Evolutionary conservation across 805 yeast genomes (phyloP).

Genomic region (Wickerhamomyces hampshirensis): DNA sequence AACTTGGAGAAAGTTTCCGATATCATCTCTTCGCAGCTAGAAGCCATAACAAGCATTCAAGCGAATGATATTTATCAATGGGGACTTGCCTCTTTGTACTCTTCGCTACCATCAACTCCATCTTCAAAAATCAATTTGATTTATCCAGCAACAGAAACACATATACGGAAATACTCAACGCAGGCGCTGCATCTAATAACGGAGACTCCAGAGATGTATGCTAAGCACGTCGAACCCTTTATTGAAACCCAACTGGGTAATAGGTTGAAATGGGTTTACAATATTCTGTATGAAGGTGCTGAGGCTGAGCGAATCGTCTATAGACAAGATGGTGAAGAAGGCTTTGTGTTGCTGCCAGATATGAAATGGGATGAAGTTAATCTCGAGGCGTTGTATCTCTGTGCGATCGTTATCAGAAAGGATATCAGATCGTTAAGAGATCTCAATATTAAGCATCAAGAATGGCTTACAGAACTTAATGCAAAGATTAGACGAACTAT

Average conservation of each 20-base stretch:
- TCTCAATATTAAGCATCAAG: conserved; percentile 51
- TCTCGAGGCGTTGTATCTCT: conserved; percentile 66
- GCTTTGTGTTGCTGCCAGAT: conserved; percentile 82
- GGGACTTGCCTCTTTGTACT: conserved; percentile 55
- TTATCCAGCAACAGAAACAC: conserved; percentile 86
- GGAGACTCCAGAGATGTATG: conserved; percentile 81
- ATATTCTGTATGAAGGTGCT: conserved; percentile 74
- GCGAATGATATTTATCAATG: conserved; percentile 81
- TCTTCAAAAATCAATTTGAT: conserved; percentile 71
- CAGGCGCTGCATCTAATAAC: conserved; percentile 56
- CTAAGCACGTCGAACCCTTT: conserved; percentile 61
- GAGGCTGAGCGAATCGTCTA: conserved; percentile 79
- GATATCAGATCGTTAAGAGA: conserved; percentile 77
- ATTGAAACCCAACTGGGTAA: conserved; percentile 72
- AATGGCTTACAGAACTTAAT: conserved; percentile 48
- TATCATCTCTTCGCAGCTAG: conserved; percentile 15
- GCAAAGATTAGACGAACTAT: conserved; percentile 44
- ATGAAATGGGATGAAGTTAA: conserved; percentile 92
- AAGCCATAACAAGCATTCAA: conserved; percentile 39
- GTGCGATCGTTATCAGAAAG: conserved; percentile 65
- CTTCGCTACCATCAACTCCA: conserved; percentile 44
- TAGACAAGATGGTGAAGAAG: conserved; percentile 38
- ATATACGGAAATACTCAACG: conserved; percentile 67
- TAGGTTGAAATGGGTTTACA: conserved; percentile 83
- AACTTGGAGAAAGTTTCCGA: conserved; percentile 23